Base-by-base conservation (phyloP, 2,329 filamentous ascomycete species). In the Ophiocordyceps camponoti-leonardi region DNA sequence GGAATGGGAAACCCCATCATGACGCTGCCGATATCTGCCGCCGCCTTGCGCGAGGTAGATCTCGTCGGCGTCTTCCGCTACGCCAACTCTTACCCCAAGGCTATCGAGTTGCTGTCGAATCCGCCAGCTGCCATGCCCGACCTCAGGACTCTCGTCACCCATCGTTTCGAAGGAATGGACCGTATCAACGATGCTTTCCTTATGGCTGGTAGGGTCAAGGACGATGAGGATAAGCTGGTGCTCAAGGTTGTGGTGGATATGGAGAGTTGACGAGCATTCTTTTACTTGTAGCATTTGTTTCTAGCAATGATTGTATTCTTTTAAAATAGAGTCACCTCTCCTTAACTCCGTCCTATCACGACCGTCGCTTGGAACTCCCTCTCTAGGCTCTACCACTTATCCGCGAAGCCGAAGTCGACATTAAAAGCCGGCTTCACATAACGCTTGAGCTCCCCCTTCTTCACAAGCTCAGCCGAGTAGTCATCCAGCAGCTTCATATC, bases 1-100 rank as follows among this genome's bases (percentile, higher is more conserved):
- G 81, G 81, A 47, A 83, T 86, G 79, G 81, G 81, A 44, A 79
- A 70, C 11, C 81, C 81, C 1, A 68, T 83, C 43, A 78, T 84
- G 55, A 83, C 77, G 0, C 64, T 86, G 12, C 80, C 79, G 40
- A 72, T 86, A 45, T 81, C 76, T 2, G 77, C 77, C 3, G 80
- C 82, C 4, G 75, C 81, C 7, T 68, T 81, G 6, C 72, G 79
- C 44, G 81, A 86, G 58, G 75, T 85, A 46, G 80, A 84, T 55
- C 71, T 85, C n/a, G 60, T 81, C 19, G 79, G 80, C 23, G 77
- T 82, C 39, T 84, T 83, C 62, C 71, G 81, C 47, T 85, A 85
- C 53, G 79, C 78, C n/a, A 80, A 86, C 63, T 83, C 81, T 0
- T 90, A 88, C 57, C 70, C 73, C 10, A 58, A 61, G 30, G 72